Evolutionary conservation across 1,284 basidiomycete genomes (phyloP).

Genomic region (Puccinia polysora): DNA sequence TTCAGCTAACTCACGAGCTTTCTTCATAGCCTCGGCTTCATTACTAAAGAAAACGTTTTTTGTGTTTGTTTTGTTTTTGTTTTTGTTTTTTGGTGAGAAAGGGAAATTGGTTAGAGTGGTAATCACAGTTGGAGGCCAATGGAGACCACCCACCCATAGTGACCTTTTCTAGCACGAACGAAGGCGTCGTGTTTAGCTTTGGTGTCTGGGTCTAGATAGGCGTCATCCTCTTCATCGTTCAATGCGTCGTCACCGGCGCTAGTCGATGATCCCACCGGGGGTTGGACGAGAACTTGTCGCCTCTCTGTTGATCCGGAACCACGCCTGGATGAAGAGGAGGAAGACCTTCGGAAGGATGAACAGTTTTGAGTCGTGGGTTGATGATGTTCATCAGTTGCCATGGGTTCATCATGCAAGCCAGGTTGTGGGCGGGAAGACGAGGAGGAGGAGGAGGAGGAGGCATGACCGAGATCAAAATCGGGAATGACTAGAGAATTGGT

Average conservation of each 20-base stretch:
- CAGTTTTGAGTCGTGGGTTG: background rate
- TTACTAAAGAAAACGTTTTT: conserved; percentile 20
- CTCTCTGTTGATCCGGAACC: conserved; percentile 28
- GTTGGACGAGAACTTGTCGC: conserved; percentile 34
- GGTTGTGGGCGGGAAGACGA: background rate
- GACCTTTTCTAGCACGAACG: conserved; percentile 34
- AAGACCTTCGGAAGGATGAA: conserved; percentile 9
- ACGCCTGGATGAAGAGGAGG: conserved; percentile 24
- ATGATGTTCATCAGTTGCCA: conserved; percentile 7
- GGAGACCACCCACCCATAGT: conserved; percentile 23
- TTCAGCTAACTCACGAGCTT: conserved; percentile 31
- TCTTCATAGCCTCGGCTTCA: conserved; percentile 41
- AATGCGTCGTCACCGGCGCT: conserved; percentile 17
- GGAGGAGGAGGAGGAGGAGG: conserved; percentile 1
- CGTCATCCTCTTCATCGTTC: conserved; percentile 25
- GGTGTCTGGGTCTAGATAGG: conserved; percentile 29
- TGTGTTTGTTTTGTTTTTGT: too few species aligned
- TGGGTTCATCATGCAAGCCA: conserved; percentile 2
- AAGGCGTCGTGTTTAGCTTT: conserved; percentile 42
- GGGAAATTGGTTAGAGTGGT: background rate
- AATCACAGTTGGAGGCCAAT: background rate
- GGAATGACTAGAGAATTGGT: conserved; percentile 27
- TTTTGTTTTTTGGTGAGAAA: too few species aligned
- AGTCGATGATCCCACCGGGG: background rate
- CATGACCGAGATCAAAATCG: conserved; percentile 35